phyloP scores from a whole-genome alignment of 768 basidiomycete genomes.

The Gymnopilus junonius region DNA sequence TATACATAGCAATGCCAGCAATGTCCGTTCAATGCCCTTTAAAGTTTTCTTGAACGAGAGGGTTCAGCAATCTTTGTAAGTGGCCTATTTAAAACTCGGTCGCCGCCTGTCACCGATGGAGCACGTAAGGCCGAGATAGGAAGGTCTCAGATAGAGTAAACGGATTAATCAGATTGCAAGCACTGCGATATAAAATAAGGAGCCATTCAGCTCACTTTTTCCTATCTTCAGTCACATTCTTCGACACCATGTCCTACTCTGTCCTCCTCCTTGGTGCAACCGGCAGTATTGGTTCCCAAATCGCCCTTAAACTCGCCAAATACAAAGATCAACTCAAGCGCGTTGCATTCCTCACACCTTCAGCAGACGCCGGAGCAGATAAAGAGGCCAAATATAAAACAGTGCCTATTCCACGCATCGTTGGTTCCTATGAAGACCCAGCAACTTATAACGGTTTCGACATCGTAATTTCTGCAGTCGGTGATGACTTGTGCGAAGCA shows the following conservation, averaged over 20 bases:
- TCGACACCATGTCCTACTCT: background rate
- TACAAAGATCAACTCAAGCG: conserved; percentile 7
- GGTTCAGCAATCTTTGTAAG: no score
- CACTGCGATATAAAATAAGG: background rate
- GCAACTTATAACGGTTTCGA: conserved; percentile 13
- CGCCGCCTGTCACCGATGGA: background rate
- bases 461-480: conserved; percentile 7
- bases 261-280: conserved; percentile 9
- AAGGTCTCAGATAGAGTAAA: background rate
- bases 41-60: background rate
- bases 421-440: conserved; percentile 8
- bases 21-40: no score
- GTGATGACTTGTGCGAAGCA: background rate
- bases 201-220: no score
- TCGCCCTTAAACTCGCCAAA: conserved; percentile 9
- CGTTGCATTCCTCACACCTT: conserved; percentile 11
- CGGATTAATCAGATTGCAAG: background rate
- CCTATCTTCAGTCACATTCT: background rate
- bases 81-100: no score
- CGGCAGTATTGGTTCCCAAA: conserved; percentile 6
- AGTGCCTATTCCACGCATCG: conserved; percentile 7
- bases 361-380: conserved; percentile 4
- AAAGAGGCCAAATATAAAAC: conserved; percentile 11
- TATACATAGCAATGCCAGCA: no score
- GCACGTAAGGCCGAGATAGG: background rate